Percentiles rank a stretch among this genome's conserved stretches.
Evolutionary conservation across 495 filamentous ascomycete species (phyloP).

Genomic region (Aspergillus conjunctus): DNA sequence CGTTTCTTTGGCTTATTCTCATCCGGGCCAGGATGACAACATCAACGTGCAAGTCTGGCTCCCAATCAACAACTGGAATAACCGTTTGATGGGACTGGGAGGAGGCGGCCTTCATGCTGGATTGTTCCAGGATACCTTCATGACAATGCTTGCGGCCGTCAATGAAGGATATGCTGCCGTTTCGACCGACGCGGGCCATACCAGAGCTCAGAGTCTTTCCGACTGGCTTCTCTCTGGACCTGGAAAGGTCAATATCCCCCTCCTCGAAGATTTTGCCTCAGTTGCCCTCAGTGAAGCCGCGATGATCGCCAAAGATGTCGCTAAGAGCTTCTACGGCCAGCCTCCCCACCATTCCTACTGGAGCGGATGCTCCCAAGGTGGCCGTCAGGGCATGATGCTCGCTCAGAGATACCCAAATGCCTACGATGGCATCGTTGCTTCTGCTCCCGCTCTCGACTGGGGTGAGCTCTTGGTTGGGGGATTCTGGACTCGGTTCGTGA

Average conservation of each 20-base stretch:
- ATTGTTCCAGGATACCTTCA: conserved; percentile 26
- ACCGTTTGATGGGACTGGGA: conserved; percentile 42
- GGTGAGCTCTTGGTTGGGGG: conserved; percentile 16
- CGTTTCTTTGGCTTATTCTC: conserved; percentile 45
- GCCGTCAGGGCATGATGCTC: conserved; percentile 46
- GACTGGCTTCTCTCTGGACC: conserved; percentile 43
- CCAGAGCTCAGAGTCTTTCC: background rate
- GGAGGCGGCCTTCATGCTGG: conserved; percentile 44
- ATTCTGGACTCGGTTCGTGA: conserved; percentile 41
- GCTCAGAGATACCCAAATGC: conserved; percentile 43
- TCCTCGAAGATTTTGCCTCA: conserved; percentile 42
- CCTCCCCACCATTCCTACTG: conserved; percentile 40
- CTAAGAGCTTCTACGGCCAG: conserved; percentile 23
- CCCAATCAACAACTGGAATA: conserved; percentile 43
- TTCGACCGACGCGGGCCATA: conserved; percentile 46
- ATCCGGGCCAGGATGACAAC: conserved; percentile 39
- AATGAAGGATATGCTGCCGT: conserved; percentile 42
- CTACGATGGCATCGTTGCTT: conserved; percentile 63
- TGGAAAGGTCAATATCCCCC: conserved; percentile 43
- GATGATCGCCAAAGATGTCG: conserved; percentile 24
- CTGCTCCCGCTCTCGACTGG: conserved; percentile 38
- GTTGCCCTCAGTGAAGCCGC: conserved; percentile 40
- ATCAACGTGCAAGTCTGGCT: conserved; percentile 43
- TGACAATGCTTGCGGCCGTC: conserved; percentile 28
- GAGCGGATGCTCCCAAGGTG: conserved; percentile 52